These are phyloP conservation scores for Tillandsia fasciculata DNA, from an alignment of 176 grass and related monocot genomes.

Conservation along the genomic window DNA sequence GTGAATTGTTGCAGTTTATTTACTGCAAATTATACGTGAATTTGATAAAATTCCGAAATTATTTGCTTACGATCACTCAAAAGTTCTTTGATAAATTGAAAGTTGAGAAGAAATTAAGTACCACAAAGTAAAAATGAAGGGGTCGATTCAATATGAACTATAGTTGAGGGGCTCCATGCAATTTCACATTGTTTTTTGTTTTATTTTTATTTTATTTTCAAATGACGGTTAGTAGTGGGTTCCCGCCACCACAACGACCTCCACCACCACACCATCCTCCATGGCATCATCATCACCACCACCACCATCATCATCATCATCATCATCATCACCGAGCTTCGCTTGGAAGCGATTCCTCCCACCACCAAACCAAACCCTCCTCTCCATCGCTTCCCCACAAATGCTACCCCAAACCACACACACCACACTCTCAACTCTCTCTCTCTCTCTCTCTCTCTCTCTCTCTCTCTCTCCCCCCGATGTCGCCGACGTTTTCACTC, in stretches of 20 bases:
- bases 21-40: too few species aligned
- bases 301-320: conserved; percentile 1
- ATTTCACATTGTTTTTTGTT: too few species aligned
- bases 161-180: too few species aligned
- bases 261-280: not conserved
- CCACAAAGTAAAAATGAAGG: too few species aligned
- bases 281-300: not conserved
- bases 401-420: not conserved
- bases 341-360: not conserved
- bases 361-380: not conserved
- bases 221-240: too few species aligned
- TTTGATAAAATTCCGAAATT: too few species aligned
- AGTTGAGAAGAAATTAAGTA: too few species aligned
- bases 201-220: too few species aligned
- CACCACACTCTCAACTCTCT: not conserved
- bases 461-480: not conserved
- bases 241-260: not conserved
- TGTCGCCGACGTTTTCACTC: not conserved
- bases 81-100: too few species aligned
- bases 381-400: not conserved
- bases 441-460: not conserved
- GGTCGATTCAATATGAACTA: too few species aligned
- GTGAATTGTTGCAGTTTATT: too few species aligned
- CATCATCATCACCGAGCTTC: not conserved
- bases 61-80: too few species aligned